Base-by-base conservation (phyloP, 2,329 filamentous ascomycete species). In the Scedosporium boydii region DNA sequence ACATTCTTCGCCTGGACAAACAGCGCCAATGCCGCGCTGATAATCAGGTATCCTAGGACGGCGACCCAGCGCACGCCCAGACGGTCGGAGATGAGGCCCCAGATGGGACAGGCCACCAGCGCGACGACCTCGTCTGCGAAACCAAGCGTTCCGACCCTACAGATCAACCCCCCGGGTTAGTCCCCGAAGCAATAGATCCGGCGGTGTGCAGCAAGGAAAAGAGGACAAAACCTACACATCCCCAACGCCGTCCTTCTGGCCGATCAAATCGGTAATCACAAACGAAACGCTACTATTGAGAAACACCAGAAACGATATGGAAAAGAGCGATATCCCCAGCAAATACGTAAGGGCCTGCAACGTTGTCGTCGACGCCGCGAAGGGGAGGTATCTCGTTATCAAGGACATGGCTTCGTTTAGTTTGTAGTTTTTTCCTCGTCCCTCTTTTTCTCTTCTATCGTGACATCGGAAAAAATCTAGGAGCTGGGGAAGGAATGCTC, bases 261-360 rank as follows among this genome's bases (percentile, higher is more conserved):
- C 89, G 67, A 96, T 87, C 65, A 91, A 82, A 73, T 93, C 89
- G 64, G 90, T 93, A 64, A 96, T 86, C 64, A 95, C 89, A 75
- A 95, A 96, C 62, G 88, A 91, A 64, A 95, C 81, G 71, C 86
- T 88, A 77, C 87, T 89, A 78, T 95, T 95, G 65, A 96, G 83
- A 76, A 96, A 96, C 69, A 96, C 91, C 67, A 96, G 87, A 77
- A 95, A 95, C 62, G 89, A 88, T 70, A 96, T 95, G 74, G 87
- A 91, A 79, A 93, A 93, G 68, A 96, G 85, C 64, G 89, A 90
- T 70, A 95, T 89, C 71, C 87, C 88, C 66, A 92, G 81, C 42
- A 96, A 85, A 73, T 96, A 96, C 34, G 90, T 89, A 63, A 82
- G 73, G n/a, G 84, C 86, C 70, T 88, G 85, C 21, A 83, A 71